These are phyloP conservation scores for Kodamaea alishanica DNA, from an alignment of 1,139 yeast species.

Conservation along the genomic window DNA sequence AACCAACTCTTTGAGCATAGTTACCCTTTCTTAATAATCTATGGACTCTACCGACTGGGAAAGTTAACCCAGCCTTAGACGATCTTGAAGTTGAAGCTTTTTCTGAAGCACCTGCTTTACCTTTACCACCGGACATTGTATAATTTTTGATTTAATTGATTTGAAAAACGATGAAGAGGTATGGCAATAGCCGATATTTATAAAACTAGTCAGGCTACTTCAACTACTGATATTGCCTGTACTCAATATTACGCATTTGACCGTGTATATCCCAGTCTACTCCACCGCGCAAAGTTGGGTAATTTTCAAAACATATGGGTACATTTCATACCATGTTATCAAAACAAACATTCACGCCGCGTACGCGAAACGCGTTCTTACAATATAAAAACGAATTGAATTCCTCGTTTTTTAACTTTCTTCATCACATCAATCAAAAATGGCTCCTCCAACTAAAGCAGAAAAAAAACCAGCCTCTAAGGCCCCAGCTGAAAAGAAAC, in stretches of 20 bases:
- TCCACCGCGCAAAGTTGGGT: neutral
- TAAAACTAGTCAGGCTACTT: too few relatives aligned
- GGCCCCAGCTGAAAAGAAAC: slow-evolving; percentile 32
- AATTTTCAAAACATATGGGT: neutral
- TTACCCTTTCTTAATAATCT: slow-evolving; percentile 95
- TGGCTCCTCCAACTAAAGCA: slow-evolving; percentile 28
- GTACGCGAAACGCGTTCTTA: slow-evolving; percentile 1
- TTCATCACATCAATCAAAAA: slow-evolving; percentile 7
- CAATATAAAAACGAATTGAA: slow-evolving; percentile 1
- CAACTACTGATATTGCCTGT: neutral
- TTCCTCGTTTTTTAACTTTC: slow-evolving; percentile 1
- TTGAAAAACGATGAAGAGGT: too few relatives aligned
- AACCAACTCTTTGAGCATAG: slow-evolving; percentile 99
- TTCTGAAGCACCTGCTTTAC: slow-evolving; percentile 90
- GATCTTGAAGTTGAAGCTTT: slow-evolving; percentile 97
- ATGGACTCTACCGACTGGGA: slow-evolving; percentile 99
- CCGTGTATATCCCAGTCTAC: slow-evolving; percentile 1
- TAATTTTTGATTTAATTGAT: slow-evolving; percentile 1
- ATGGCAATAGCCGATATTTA: neutral
- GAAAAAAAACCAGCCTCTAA: slow-evolving; percentile 31
- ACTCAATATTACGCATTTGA: neutral
- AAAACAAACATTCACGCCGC: neutral
- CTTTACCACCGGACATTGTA: slow-evolving; percentile 96
- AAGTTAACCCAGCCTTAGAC: slow-evolving; percentile 95
- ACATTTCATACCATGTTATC: neutral